Evolutionary conservation across 176 grass and related monocot species (phyloP).

Genomic region (Bolboschoenus planiculmis): DNA sequence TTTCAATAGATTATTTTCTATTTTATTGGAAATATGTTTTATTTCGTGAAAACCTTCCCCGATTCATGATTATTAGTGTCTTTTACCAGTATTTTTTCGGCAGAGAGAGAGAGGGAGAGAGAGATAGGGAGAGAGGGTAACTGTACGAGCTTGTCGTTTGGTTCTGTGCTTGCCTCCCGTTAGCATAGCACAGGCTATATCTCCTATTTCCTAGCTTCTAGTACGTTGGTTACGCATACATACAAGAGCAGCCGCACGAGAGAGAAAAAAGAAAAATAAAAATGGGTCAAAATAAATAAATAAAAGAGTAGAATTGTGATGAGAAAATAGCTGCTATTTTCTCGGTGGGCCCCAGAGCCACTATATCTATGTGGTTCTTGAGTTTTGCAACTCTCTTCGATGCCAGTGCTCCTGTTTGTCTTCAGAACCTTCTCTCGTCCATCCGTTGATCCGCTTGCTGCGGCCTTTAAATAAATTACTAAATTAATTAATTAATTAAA

Average conservation of each 20-base stretch:
- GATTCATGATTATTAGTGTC: neutral
- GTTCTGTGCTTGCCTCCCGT: constrained; percentile 13
- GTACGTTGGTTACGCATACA: neutral
- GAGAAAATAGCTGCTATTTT: no score
- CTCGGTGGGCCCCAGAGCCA: neutral
- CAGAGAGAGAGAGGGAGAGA: no score
- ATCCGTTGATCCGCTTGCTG: neutral
- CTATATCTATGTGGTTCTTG: neutral
- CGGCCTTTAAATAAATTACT: neutral
- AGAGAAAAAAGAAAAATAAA: neutral
- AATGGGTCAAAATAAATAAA: neutral
- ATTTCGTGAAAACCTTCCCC: neutral
- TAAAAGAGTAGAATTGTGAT: no score
- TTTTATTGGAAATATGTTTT: neutral
- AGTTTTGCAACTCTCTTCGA: constrained; percentile 1
- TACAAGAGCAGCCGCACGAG: constrained; percentile 8
- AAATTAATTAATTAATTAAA: neutral
- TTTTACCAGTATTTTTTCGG: neutral
- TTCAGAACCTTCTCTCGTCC: constrained; percentile 26
- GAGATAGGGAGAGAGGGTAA: neutral
- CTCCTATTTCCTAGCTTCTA: neutral
- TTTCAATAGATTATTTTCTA: neutral
- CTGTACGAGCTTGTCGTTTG: constrained; percentile 3
- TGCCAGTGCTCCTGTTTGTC: neutral
- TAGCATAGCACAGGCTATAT: constrained; percentile 11